Evolutionary conservation across 768 basidiomycete genomes (phyloP).

Genomic region (Daedaleopsis nitida): DNA sequence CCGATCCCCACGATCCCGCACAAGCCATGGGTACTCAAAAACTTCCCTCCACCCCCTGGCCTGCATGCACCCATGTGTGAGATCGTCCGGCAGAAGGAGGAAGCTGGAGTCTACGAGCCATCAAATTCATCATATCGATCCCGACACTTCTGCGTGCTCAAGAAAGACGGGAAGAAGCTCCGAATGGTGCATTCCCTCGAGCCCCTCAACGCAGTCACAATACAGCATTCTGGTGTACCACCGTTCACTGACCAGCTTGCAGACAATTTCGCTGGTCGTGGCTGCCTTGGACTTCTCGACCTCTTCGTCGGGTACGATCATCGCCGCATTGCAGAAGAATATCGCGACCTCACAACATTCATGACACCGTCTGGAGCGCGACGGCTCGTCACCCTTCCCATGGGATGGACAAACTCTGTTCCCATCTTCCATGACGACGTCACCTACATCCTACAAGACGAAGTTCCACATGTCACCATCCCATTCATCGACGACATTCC

Average conservation of each 20-base stretch:
- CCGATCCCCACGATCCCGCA: slow-evolving; percentile 37
- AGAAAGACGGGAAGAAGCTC: slow-evolving; percentile 27
- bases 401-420: slow-evolving; percentile 45
- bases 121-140: slow-evolving; percentile 41
- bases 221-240: slow-evolving; percentile 16
- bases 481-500: slow-evolving; percentile 45
- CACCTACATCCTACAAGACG: slow-evolving; percentile 17
- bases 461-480: slow-evolving; percentile 40
- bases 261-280: slow-evolving; percentile 16
- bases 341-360: slow-evolving; percentile 43
- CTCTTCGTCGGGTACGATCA: slow-evolving; percentile 39
- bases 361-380: slow-evolving; percentile 38
- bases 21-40: slow-evolving; percentile 28
- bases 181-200: slow-evolving; percentile 29
- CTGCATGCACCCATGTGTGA: slow-evolving; percentile 32
- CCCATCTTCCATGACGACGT: slow-evolving; percentile 45
- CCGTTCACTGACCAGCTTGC: slow-evolving; percentile 21
- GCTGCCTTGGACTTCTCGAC: slow-evolving; percentile 28
- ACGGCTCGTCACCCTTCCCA: slow-evolving; percentile 35
- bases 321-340: slow-evolving; percentile 30
- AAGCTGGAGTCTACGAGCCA: slow-evolving; percentile 41
- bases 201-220: slow-evolving; percentile 26
- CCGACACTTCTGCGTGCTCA: slow-evolving; percentile 41
- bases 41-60: slow-evolving; percentile 31
- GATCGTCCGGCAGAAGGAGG: slow-evolving; percentile 39